Evolutionary conservation across 495 filamentous ascomycete genomes (phyloP), one percentile per base, ranked within the genome.

Genomic region (Amorphotheca resinae): DNA sequence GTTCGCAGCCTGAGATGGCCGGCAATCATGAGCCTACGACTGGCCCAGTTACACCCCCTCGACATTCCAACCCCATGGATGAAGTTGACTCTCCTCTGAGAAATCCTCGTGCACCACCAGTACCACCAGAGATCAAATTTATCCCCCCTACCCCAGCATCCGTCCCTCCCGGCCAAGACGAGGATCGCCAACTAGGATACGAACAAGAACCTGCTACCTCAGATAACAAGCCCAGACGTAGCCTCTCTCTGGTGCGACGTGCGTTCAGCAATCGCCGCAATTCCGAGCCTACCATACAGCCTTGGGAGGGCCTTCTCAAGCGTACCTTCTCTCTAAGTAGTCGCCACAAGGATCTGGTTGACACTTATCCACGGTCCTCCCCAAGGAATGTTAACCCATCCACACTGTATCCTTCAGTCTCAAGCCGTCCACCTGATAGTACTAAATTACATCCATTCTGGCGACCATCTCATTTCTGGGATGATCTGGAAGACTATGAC

Each of bases 381-480:
- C 45, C 48, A 36, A 37, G 22, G 9, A 33, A 35, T 42, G 51
- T 46, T 3, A 52, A 57, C 34, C 47, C 42, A 12, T 22, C 35
- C 0, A 44, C 54, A 8, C 12, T 60, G 11, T 63, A 63, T 44
- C 63, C 64, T 0, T 63, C 63, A 6, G 51, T 59, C 1, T 63
- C 65, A 22, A 62, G 66, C 25, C 43, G 48, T 25, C 68, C 65
- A 11, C 38, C 59, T 1, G 70, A 75, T 38, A 66, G 70, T 26
- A 69, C 67, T 38, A 76, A 70, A 36, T 64, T 88, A 4, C 81
- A 91, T 53, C 84, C 86, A 1, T 81, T 82, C 59, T 93, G 87
- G 87, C 72, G 77, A 20, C 84, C 87, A 3, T 37, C 74, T 18
- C 66, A 76, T 18, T 84, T 83, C 56, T 82, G 76, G 69, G 79